phyloP scores from a whole-genome alignment of 352 stramenopile genomes.

The Blastocystis sp. region DNA sequence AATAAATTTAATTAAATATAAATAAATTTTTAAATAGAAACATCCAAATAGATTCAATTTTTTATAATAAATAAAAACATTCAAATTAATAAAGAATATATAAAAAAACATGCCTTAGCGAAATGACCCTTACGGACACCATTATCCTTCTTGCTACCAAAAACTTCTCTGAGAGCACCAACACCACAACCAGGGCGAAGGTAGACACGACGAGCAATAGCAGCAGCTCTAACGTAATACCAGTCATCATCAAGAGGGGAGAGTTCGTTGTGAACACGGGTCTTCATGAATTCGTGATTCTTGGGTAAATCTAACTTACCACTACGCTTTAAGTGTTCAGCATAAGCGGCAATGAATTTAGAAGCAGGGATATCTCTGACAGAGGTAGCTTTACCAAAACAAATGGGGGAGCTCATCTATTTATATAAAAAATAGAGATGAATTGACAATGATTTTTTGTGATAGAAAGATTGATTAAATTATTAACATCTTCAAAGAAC shows the following conservation, averaged over 20 bases:
- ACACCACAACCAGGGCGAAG: constrained; percentile 29
- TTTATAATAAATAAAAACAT: no score
- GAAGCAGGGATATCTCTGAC: constrained; percentile 28
- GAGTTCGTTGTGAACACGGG: constrained; percentile 30
- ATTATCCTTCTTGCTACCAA: constrained; percentile 27
- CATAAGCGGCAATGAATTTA: constrained; percentile 29
- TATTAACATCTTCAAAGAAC: no score
- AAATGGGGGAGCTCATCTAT: no score
- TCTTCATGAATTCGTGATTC: constrained; percentile 37
- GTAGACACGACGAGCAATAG: constrained; percentile 34
- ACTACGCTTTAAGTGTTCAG: constrained; percentile 22
- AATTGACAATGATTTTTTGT: no score
- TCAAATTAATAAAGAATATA: no score
- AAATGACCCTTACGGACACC: constrained; percentile 24
- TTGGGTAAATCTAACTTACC: constrained; percentile 34
- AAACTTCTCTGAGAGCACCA: constrained; percentile 19
- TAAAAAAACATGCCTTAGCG: constrained; percentile 8
- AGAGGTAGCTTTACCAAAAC: no score
- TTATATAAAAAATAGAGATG: no score
- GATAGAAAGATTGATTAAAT: no score
- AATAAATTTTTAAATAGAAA: no score
- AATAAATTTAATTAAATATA: no score
- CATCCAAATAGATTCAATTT: no score
- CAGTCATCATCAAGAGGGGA: constrained; percentile 34
- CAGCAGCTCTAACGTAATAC: constrained; percentile 36